Evolutionary conservation across 352 stramenopile species (phyloP), one percentile per base, ranked within the genome.

Genomic region (Phytophthora ramorum): DNA sequence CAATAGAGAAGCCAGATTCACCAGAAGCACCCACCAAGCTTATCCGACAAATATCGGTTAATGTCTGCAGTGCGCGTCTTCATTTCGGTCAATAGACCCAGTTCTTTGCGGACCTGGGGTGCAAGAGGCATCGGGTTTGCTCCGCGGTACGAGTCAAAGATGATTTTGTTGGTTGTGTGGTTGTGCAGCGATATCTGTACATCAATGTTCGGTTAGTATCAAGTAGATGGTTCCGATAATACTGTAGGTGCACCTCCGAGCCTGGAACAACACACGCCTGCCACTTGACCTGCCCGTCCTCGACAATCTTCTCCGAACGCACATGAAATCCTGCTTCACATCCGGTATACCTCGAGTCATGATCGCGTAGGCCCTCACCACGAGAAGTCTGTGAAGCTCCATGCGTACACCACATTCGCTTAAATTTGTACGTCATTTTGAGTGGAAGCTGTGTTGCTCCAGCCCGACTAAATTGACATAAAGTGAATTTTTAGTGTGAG

Each of bases 11-110:
- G 8, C 14, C 4, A 40, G 26, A 49, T 49, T 48, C 51, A 49
- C 37, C 20, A 58, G 4, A 41, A 28, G 34, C 37, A 62, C 41
- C 30, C 54, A 62, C 54, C 54, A 14, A 62, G 43, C 30, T 45
- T 48, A 14, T 62, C 41, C n/a, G 52, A 51, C 14, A 55, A 26
- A 14, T 63, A 63, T 13, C 55, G 44, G 12, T 54, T 55, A 19
- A 55, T 55, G 19, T 54, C 4, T 2, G 41, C 17, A 19, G 40
- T 60, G 24, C 40, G 14, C 13, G 28, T 52, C 28, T 60, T 60
- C 41, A 60, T 51, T 2, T 60, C 40, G 6, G 52, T 50, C 6
- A 60, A 12, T 8, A 51, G 26, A 16, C 17, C 40, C 22, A 60
- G 38, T 43, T 60, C 52, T n/a, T 46, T 6, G 19, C 53, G 41